A percentile compares a stretch with the other conserved stretches of the same genome.
These are phyloP conservation scores for Tripterygium wilfordii DNA, from an alignment of 177 flowering plant species.

Conservation along the genomic window DNA sequence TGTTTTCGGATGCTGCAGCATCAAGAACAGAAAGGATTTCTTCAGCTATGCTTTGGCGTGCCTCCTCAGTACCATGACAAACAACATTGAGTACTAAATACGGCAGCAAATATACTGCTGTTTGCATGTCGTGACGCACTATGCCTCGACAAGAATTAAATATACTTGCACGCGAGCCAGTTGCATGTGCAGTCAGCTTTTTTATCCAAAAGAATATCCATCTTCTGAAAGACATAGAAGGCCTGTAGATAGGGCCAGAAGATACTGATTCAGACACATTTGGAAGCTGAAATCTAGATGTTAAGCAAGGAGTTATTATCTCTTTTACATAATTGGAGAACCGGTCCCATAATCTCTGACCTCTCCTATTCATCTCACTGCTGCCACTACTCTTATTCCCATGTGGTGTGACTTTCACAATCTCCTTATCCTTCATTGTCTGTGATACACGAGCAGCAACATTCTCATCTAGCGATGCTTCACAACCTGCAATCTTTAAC, in stretches of 20 bases:
- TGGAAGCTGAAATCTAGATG: constrained; percentile 90
- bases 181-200: constrained; percentile 78
- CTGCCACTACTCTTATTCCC: constrained; percentile 15
- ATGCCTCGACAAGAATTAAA: constrained; percentile 94
- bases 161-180: constrained; percentile 85
- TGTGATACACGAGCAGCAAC: constrained; percentile 29
- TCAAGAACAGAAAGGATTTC: constrained; percentile 88
- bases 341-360: constrained; percentile 88
- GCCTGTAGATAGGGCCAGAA: constrained; percentile 71
- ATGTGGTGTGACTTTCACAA: constrained; percentile 16
- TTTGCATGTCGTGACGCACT: constrained; percentile 95
- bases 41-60: constrained; percentile 79
- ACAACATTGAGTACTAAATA: constrained; percentile 90
- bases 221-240: constrained; percentile 88
- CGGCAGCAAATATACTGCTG: constrained; percentile 84
- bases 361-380: constrained; percentile 52
- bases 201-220: constrained; percentile 92
- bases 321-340: constrained; percentile 96
- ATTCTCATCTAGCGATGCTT: constrained; percentile 81
- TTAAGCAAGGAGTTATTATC: constrained; percentile 96
- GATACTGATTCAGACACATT: constrained; percentile 65
- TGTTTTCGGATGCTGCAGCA: constrained; percentile 79
- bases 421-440: constrained; percentile 27
- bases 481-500: constrained; percentile 94
- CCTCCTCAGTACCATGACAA: constrained; percentile 84